Base-by-base conservation (phyloP, 371 early-diverging fungal genomes). In the Phascolomyces articulosus region DNA sequence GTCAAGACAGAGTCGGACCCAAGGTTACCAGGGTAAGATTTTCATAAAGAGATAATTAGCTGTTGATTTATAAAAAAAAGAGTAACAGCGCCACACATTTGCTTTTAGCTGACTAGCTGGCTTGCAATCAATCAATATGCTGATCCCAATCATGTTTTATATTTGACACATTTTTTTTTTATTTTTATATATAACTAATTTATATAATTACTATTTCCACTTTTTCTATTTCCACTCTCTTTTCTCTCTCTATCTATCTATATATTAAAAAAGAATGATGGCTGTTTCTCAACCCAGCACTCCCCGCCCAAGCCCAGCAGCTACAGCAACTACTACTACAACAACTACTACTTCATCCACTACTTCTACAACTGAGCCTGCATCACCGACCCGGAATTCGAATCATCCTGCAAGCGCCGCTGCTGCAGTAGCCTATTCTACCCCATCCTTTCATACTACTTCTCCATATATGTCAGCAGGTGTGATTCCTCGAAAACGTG, bases 221-320 rank as follows among this genome's bases (percentile, higher is more conserved):
- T 51, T 60, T 44, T 63, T 31, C 57, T 49, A 24, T 62, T n/a
- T n/a, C n/a, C n/a, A n/a, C n/a, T n/a, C n/a, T n/a, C n/a, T n/a
- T n/a, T n/a, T 13, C 44, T 55, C 4, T n/a, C 28, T 18, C 20
- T 47, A 26, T 47, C 48, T 23, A n/a, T 28, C 27, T 51, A 62
- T 57, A n/a, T 58, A 1, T 20, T 51, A 40, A 49, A 57, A 56
- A 64, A 77, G 77, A 44, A 77, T 75, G 76, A 75, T 77, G 68
- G 70, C 74, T 28, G 68, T 73, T 41, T 82, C 82, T 59, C 82
- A 82, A 61, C 82, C 82, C 56, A 69, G 74, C 57, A 82, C 82
- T 18, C 82, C 82, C 64, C 79, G 77, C 49, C 82, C 82, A 34
- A 70, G 58, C 57, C 49, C 65, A 53, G 58, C 62, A n/a, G 53